These are phyloP conservation scores for Rhynchospora pubera DNA, from an alignment of 176 grass and related monocot species.

Conservation along the genomic window DNA sequence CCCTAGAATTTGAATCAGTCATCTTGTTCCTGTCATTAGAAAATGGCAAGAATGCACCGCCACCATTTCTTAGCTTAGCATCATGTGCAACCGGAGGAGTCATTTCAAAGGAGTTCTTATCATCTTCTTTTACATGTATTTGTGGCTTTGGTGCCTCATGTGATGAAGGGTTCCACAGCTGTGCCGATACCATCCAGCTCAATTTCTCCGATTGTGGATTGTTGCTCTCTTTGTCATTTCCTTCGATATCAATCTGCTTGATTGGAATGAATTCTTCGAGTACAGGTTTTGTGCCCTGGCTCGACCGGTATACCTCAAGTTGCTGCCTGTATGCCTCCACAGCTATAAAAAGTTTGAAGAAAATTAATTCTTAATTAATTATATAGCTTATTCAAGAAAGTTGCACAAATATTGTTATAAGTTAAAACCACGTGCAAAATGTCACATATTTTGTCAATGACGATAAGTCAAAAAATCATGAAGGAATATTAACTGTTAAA, in stretches of 20 bases:
- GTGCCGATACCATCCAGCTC: constrained; percentile 95
- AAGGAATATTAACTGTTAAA: neutral
- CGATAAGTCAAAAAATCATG: neutral
- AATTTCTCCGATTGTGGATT: constrained; percentile 65
- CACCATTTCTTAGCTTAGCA: constrained; percentile 40
- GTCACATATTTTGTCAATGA: neutral
- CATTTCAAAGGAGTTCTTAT: constrained; percentile 48
- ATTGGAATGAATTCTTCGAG: constrained; percentile 91
- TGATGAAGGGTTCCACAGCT: constrained; percentile 68
- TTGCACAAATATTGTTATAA: constrained; percentile 15
- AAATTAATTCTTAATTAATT: neutral
- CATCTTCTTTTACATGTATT: constrained; percentile 34
- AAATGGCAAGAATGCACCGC: constrained; percentile 90
- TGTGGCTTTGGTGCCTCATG: constrained; percentile 39
- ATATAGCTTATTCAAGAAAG: neutral
- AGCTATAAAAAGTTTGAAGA: constrained; percentile 28
- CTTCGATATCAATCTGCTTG: constrained; percentile 62
- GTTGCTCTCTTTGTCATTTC: constrained; percentile 22
- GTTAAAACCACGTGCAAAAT: neutral
- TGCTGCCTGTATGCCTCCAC: constrained; percentile 89
- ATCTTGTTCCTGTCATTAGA: constrained; percentile 59
- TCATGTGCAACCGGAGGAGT: constrained; percentile 38
- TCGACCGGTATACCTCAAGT: constrained; percentile 54
- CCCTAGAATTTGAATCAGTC: constrained; percentile 15
- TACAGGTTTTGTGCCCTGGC: constrained; percentile 53